These are phyloP conservation scores for Suillus sp. DNA, from an alignment of 768 basidiomycete genomes.

Conservation along the genomic window DNA sequence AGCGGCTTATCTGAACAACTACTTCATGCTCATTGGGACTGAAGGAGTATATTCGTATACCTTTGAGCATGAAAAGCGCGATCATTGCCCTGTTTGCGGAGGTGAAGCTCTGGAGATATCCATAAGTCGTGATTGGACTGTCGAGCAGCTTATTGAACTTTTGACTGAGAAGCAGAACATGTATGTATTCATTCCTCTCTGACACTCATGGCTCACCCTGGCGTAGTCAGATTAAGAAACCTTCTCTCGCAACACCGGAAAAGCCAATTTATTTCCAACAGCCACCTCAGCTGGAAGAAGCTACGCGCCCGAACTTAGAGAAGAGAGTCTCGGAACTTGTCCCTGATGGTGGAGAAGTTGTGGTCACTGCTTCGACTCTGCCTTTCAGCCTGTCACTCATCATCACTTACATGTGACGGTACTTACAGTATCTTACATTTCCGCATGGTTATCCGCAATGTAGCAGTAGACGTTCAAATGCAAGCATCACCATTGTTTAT, in stretches of 20 bases:
- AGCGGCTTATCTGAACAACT: conserved; percentile 93
- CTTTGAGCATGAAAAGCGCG: conserved; percentile 90
- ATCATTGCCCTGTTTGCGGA: conserved; percentile 96
- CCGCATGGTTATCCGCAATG: conserved; percentile 4
- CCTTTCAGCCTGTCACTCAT: conserved; percentile 83
- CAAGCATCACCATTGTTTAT: conserved; percentile 4
- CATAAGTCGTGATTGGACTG: conserved; percentile 70
- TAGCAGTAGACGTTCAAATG: conserved; percentile 10
- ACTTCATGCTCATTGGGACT: conserved; percentile 98
- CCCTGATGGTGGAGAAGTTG: conserved; percentile 71
- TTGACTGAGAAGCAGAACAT: conserved; percentile 87
- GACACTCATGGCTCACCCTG: not conserved
- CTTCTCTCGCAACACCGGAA: conserved; percentile 79
- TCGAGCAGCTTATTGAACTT: conserved; percentile 88
- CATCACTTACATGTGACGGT: conserved; percentile 50
- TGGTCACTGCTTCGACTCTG: conserved; percentile 84
- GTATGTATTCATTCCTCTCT: conserved; percentile 48
- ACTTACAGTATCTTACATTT: conserved; percentile 3
- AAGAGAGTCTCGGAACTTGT: conserved; percentile 87
- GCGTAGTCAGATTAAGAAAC: conserved; percentile 92
- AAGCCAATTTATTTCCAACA: conserved; percentile 91
- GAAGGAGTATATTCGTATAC: conserved; percentile 97
- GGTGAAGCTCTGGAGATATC: conserved; percentile 80
- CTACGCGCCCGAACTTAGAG: conserved; percentile 88
- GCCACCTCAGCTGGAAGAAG: conserved; percentile 86